A percentile compares a stretch with the other conserved stretches of the same genome.
These are phyloP conservation scores for Blastobotrys parvus DNA, from an alignment of 805 yeast species.

Conservation along the genomic window DNA sequence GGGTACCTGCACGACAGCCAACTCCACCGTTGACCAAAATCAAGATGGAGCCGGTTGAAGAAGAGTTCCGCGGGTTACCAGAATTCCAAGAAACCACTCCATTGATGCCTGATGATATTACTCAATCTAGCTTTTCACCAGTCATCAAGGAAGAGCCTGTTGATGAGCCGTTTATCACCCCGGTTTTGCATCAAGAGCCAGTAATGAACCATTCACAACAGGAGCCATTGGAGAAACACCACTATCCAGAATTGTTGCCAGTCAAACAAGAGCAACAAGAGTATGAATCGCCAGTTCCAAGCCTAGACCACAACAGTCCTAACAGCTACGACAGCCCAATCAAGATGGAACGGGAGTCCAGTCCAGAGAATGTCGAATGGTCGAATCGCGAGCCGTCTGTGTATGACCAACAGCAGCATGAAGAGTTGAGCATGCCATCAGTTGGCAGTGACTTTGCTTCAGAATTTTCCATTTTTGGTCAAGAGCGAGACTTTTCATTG, in stretches of 20 bases:
- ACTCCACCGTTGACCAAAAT: not conserved
- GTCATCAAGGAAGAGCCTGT: not conserved
- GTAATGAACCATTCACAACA: not conserved
- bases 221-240: not conserved
- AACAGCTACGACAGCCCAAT: conserved; percentile 9
- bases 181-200: not conserved
- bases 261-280: too few relatives aligned
- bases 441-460: conserved; percentile 16
- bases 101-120: not conserved
- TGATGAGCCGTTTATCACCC: not conserved
- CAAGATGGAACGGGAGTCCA: conserved; percentile 3
- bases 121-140: not conserved
- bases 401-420: not conserved
- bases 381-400: too few relatives aligned
- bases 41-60: not conserved
- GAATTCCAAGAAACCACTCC: not conserved
- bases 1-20: not conserved
- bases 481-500: not conserved
- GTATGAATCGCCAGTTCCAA: conserved; percentile 11
- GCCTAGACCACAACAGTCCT: conserved; percentile 8
- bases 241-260: too few relatives aligned
- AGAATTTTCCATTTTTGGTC: conserved; percentile 7
- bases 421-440: conserved; percentile 7
- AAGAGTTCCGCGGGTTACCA: not conserved
- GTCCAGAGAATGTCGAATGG: conserved; percentile 2